Evolutionary conservation across 2,329 filamentous ascomycete genomes (phyloP), one percentile per base, ranked within the genome.

Genomic region (Aspergillus flavus): DNA sequence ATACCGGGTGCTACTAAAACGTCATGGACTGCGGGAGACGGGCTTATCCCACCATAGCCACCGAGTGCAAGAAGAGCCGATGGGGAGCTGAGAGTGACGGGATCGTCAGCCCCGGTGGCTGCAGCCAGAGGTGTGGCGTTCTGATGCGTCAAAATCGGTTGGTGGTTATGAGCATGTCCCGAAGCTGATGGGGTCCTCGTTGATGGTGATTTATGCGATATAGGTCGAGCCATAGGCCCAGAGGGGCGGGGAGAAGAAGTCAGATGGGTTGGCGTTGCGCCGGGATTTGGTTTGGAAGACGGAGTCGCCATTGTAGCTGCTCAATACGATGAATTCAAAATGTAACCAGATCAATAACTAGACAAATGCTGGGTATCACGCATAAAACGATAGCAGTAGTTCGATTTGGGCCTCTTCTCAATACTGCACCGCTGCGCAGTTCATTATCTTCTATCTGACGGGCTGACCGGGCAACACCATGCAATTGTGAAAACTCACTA

Each of bases 141-240:
- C 39, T 80, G 79, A 58, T 81, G 78, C 21, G 77, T 77, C 6
- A 70, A 62, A 64, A 76, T 76, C 46, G 70, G 69, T 28, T 77
- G 76, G 26, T 77, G 73, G n/a, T 64, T 64, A 61, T 78, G 76
- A 3, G 69, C 73, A 14, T 76, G 71, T 6, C 75, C 74, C 34
- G 78, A 78, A 14, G 72, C 78, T 26, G 80, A 79, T 2, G 80
- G 80, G 0, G 80, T 82, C 63, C 76, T 78, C 62, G 75, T 78
- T 6, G 80, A 80, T 3, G 80, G 80, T 7, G 80, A 82, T 66
- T 81, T 82, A 61, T 81, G 78, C 19, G 80, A 76, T 23, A 81
- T 70, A 30, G 78, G 75, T 28, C 74, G 74, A 46, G 75, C 71
- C 71, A 80, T 77, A 60, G 78, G 73, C 30, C 73, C 77, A 32